These are phyloP conservation scores for Phragmites australis DNA, from an alignment of 176 grass and related monocot genomes.

Conservation along the genomic window DNA sequence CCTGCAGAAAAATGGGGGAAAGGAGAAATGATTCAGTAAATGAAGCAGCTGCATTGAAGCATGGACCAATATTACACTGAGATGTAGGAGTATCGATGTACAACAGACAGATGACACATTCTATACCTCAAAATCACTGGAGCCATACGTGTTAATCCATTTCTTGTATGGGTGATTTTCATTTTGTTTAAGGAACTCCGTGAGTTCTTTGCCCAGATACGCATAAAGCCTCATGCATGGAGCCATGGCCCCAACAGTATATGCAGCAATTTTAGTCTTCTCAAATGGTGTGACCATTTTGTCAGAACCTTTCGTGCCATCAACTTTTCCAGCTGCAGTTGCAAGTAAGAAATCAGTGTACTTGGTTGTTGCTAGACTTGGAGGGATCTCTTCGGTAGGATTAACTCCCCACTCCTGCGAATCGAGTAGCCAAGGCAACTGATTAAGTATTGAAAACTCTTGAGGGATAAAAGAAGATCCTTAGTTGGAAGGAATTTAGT, in stretches of 20 bases:
- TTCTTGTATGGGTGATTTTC: conserved; percentile 81
- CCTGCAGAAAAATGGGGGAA: conserved; percentile 37
- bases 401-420: conserved; percentile 92
- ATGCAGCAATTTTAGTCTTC: conserved; percentile 97
- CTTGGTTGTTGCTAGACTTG: conserved; percentile 66
- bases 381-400: conserved; percentile 65
- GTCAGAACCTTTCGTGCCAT: conserved; percentile 75
- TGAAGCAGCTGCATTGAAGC: conserved; percentile 3
- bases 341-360: conserved; percentile 89
- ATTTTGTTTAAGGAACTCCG: conserved; percentile 49
- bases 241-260: conserved; percentile 86
- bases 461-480: background rate
- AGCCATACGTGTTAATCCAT: conserved; percentile 79
- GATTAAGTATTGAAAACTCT: background rate
- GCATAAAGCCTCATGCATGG: conserved; percentile 97
- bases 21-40: background rate
- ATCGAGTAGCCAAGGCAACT: conserved; percentile 31
- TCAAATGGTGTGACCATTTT: conserved; percentile 97
- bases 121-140: conserved; percentile 76
- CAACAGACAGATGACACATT: background rate
- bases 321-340: conserved; percentile 84
- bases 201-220: conserved; percentile 75
- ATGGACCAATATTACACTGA: background rate
- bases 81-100: background rate
- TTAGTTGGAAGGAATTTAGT: conserved; percentile 16